Evolutionary conservation across 305 asterid genomes (phyloP), one percentile per base, ranked within the genome.

Genomic region (Plantago rigida): DNA sequence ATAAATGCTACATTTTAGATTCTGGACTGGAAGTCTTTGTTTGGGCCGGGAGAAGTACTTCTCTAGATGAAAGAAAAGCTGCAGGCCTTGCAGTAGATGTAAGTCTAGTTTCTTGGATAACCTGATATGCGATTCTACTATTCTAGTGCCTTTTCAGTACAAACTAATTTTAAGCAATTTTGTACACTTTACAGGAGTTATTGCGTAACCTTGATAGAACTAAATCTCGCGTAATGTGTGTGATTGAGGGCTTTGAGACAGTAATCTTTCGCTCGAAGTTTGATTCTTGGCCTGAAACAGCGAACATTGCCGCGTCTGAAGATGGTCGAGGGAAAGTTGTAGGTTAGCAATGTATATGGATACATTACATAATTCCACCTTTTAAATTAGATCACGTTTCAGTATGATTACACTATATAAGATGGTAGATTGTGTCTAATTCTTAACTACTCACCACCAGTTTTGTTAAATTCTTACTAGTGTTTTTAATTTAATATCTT

Each of bases 251-350:
- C 53, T 85, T 78, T 60, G 97, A 93, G 83, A 85, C 97, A 14
- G 92, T 93, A 73, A 71, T 69, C 68, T 93, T 93, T 76, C 84
- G 83, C 61, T 84, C 87, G 13, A 87, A 84, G 78, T 93, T 93
- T 64, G 94, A 81, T 65, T 82, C 89, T 36, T 93, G 99, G 99
- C 91, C 96, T 28, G 86, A 89, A 50, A 63, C 94, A 62, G 68
- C 83, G 55, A 71, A 69, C 67, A 81, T 67, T 61, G 77, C 94
- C 44, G 87, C 63, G 47, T 58, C 96, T 10, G 89, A 81, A 81
- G 97, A 85, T 65, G 91, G 94, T 63, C 84, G 86, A 76, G 99
- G 96, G 75, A 93, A 81, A 80, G 96, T 93, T 71, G 99, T 96
- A 70, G 96, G 99, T 93, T 44, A 77, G 95, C 81, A 29, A 64